Percentiles rank a stretch among this genome's conserved stretches.
These are phyloP conservation scores for Eucalyptus caleyi DNA, from an alignment of 345 rosid species.

Conservation along the genomic window DNA sequence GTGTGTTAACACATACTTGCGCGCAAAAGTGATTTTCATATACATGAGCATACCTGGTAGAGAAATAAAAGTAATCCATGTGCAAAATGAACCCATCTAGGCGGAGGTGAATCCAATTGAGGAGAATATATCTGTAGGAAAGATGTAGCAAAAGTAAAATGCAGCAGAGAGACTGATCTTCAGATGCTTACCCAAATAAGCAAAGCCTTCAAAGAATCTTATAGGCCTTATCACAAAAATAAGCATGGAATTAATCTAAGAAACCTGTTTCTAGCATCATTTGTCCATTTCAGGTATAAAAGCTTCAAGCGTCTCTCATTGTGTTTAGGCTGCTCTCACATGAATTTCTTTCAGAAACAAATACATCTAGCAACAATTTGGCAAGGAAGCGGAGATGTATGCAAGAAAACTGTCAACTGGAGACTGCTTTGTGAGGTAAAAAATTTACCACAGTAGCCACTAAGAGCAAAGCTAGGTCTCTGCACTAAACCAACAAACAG, in stretches of 20 bases:
- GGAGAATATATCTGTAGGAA: constrained; percentile 69
- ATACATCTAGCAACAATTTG: neutral
- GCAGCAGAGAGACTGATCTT: neutral
- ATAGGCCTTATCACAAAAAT: neutral
- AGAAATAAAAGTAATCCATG: constrained; percentile 89
- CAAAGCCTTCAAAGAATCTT: neutral
- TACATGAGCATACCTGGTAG: constrained; percentile 57
- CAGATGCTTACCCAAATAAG: neutral
- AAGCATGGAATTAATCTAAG: neutral
- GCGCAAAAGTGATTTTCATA: neutral
- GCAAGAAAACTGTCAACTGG: neutral
- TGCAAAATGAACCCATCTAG: constrained; percentile 92
- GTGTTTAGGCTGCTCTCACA: neutral
- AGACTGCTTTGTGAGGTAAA: neutral
- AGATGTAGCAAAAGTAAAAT: neutral
- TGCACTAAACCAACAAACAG: neutral
- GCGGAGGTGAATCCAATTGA: constrained; percentile 76
- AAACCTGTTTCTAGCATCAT: neutral
- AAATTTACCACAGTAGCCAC: neutral
- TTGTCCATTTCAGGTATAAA: neutral
- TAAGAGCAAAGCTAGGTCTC: neutral
- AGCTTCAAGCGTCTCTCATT: neutral
- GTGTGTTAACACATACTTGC: neutral
- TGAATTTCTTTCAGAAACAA: neutral
- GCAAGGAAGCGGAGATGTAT: neutral